Base-by-base conservation (phyloP, 192 early-diverging fungal species). In the Helicostylum pulchrum region DNA sequence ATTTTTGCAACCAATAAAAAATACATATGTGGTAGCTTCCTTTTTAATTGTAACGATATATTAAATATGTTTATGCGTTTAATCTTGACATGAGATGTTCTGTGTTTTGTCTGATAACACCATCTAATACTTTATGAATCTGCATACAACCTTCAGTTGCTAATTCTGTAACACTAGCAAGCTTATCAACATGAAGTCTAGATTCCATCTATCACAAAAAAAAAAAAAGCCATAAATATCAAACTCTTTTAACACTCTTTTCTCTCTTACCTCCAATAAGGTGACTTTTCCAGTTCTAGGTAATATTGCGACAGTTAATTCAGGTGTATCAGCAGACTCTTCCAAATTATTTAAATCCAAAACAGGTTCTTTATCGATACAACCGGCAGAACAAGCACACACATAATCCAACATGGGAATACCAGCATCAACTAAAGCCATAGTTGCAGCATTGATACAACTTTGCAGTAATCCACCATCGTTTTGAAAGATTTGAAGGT, bases 401-500 rank as follows among this genome's bases (percentile, higher is more conserved):
- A 92, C 89, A 74, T 91, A 92, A 52, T 94, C 92, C 5, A 71
- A 76, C 90, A 91, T 92, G 52, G 89, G 80, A 39, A 92, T 86
- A 39, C 88, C 90, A 30, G 92, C 92, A 64, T 94, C 89, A 7
- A 92, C 82, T 47, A 94, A 66, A 1, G 92, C 92, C 79, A 94
- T 68, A 8, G 89, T 94, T 1, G 92, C 84, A 20, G 91, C 91
- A 68, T 94, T 94, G 36, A 92, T 90, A 61, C 87, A 92, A 2
- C 88, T 78, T 55, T 90, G 88, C 32, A 91, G 72, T 17, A 72
- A 73, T 43, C 75, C 95, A 44, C 97, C 97, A 64, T 99, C 97
- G 61, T 88, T 83, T 70, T 99, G 97, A 64, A 99, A 78, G 14
- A 97, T 72, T 68, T 99, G 95, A 26, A 97, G 67, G 66, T 90